Percentiles rank a stretch among this genome's conserved stretches.
Evolutionary conservation across 2,329 filamentous ascomycete genomes (phyloP).

Genomic region (Penicillium sp.): DNA sequence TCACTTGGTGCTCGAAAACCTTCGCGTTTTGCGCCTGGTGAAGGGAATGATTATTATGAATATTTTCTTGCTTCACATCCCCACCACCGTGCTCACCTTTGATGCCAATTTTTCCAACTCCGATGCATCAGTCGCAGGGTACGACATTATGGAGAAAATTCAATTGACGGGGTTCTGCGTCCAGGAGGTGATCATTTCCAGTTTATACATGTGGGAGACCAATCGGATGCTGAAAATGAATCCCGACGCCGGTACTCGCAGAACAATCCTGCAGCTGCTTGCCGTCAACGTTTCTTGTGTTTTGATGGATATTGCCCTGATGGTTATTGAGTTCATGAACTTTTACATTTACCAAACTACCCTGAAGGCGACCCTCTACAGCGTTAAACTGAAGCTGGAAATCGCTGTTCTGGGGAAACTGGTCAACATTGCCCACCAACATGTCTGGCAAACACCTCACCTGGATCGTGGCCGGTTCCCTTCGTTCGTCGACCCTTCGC

Average conservation of each 20-base stretch:
- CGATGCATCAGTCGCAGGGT: conserved; percentile 18
- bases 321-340: conserved; percentile 42
- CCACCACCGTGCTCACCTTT: conserved; percentile 56
- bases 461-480: conserved; percentile 14
- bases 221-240: conserved; percentile 37
- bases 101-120: conserved; percentile 30
- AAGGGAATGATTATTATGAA: conserved; percentile 60
- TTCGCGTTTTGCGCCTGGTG: conserved; percentile 47
- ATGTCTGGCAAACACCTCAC: conserved; percentile 20
- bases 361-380: conserved; percentile 38
- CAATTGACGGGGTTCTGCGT: conserved; percentile 43
- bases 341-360: conserved; percentile 42
- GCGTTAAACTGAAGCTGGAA: conserved; percentile 52
- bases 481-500: conserved; percentile 24
- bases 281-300: conserved; percentile 51
- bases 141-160: conserved; percentile 36
- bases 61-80: conserved; percentile 53
- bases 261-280: conserved; percentile 55
- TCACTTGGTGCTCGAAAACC: conserved; percentile 56
- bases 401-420: conserved; percentile 54
- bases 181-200: conserved; percentile 48
- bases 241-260: conserved; percentile 26
- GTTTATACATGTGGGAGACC: conserved; percentile 54
- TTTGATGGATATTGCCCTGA: conserved; percentile 46
- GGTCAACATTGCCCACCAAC: conserved; percentile 34